Percentiles rank a stretch among this genome's conserved stretches.
These are phyloP conservation scores for Ceratobasidium theobromae DNA, from an alignment of 1,284 basidiomycete species.

Conservation along the genomic window DNA sequence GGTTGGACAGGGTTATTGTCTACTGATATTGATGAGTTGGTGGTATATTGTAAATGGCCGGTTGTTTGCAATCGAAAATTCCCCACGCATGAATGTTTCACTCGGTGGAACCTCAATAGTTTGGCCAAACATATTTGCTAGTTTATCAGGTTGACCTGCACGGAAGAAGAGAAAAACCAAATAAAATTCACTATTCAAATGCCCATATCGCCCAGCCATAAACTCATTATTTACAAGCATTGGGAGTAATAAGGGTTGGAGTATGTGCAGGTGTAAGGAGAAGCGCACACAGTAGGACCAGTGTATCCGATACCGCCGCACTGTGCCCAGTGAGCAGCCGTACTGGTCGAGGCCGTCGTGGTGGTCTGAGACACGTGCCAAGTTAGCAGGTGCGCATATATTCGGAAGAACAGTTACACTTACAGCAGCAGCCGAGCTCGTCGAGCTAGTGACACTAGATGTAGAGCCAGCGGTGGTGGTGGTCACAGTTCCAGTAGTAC, in stretches of 20 bases:
- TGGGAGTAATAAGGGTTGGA: slow-evolving; percentile 32
- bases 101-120: too few relatives aligned
- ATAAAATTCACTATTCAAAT: neutral
- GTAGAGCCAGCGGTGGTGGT: neutral
- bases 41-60: neutral
- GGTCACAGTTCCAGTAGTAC: slow-evolving; percentile 5
- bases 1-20: slow-evolving; percentile 22
- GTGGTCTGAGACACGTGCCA: neutral
- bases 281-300: slow-evolving; percentile 34
- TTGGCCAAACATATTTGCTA: too few relatives aligned
- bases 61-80: neutral
- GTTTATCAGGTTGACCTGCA: too few relatives aligned
- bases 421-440: neutral
- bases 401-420: neutral
- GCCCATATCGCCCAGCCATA: neutral
- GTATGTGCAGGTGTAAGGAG: slow-evolving; percentile 29
- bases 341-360: neutral
- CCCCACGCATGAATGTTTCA: neutral
- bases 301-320: slow-evolving; percentile 33
- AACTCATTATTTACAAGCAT: slow-evolving; percentile 27
- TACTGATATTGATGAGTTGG: neutral
- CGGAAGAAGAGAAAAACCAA: neutral
- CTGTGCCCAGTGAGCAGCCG: slow-evolving; percentile 10
- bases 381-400: neutral
- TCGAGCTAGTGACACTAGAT: neutral